These are phyloP conservation scores for Dactylis glomerata DNA, from an alignment of 176 grass and related monocot species.

Conservation along the genomic window DNA sequence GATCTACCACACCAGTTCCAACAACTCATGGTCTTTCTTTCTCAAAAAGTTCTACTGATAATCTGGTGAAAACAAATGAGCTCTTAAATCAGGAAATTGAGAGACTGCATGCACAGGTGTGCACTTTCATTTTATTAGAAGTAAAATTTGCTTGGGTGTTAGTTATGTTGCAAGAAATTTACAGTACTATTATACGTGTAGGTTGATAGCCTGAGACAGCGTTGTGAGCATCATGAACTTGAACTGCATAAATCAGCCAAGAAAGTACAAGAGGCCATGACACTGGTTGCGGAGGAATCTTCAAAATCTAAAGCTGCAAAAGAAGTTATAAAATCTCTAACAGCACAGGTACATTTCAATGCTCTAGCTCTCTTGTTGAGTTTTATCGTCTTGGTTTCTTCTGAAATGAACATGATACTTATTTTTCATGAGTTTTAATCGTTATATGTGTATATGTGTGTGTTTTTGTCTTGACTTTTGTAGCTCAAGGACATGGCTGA, in stretches of 20 bases:
- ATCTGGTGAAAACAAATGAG: constrained; percentile 78
- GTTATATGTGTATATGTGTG: constrained; percentile 13
- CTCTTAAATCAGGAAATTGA: constrained; percentile 85
- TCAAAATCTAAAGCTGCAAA: constrained; percentile 97
- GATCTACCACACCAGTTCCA: constrained; percentile 77
- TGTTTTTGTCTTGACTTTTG: background rate
- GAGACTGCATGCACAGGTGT: constrained; percentile 72
- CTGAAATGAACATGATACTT: background rate
- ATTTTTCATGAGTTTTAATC: background rate
- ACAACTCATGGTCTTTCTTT: constrained; percentile 77
- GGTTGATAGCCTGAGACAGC: constrained; percentile 84
- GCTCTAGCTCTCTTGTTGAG: constrained; percentile 16
- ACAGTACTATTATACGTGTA: constrained; percentile 20
- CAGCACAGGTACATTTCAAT: constrained; percentile 64
- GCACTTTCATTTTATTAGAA: background rate
- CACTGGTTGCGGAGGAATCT: constrained; percentile 82
- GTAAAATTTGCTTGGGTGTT: background rate
- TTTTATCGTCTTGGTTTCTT: background rate
- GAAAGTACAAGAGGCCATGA: constrained; percentile 70
- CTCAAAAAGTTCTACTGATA: constrained; percentile 72
- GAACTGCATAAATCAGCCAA: constrained; percentile 78
- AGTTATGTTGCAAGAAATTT: constrained; percentile 12
- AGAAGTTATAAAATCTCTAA: constrained; percentile 98
- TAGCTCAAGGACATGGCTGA: constrained; percentile 94
- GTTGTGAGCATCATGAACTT: constrained; percentile 73